Evolutionary conservation across 2,329 filamentous ascomycete genomes (phyloP).

Genomic region (Elsinoe arachidis): DNA sequence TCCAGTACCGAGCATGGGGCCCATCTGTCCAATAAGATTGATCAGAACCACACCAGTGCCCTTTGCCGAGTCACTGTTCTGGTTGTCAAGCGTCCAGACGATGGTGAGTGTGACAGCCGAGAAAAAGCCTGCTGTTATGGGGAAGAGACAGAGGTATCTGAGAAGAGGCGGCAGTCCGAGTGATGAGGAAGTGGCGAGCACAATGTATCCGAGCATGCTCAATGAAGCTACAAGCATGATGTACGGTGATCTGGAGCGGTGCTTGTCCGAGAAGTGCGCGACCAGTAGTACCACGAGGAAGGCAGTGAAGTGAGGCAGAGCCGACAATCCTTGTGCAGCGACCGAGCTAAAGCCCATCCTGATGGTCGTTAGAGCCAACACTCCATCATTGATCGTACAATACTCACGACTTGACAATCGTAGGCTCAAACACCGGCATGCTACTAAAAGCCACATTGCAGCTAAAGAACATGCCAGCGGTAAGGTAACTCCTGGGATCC

Average conservation of each 20-base stretch:
- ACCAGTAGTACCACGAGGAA: slow-evolving; percentile 66
- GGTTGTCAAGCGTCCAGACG: slow-evolving; percentile 84
- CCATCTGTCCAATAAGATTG: slow-evolving; percentile 75
- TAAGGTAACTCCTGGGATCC: slow-evolving; percentile 66
- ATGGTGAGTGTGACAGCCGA: slow-evolving; percentile 75
- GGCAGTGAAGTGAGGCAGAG: slow-evolving; percentile 70
- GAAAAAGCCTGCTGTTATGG: slow-evolving; percentile 74
- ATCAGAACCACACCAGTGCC: slow-evolving; percentile 71
- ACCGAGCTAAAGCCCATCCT: slow-evolving; percentile 62
- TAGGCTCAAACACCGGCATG: slow-evolving; percentile 61
- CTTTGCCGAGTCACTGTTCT: slow-evolving; percentile 57
- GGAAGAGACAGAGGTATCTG: slow-evolving; percentile 69
- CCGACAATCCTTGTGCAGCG: slow-evolving; percentile 66
- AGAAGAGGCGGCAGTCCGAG: slow-evolving; percentile 27
- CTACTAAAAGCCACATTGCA: slow-evolving; percentile 83
- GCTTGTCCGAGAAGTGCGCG: slow-evolving; percentile 61
- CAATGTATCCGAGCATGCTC: slow-evolving; percentile 47
- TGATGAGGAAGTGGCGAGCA: slow-evolving; percentile 36
- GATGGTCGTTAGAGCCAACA: slow-evolving; percentile 17
- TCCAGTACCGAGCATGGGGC: slow-evolving; percentile 52
- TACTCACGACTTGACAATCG: slow-evolving; percentile 53
- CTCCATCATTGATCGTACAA: no score
- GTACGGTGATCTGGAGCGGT: slow-evolving; percentile 53
- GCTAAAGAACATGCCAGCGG: slow-evolving; percentile 75
- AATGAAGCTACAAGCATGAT: slow-evolving; percentile 62